Conservation (phyloP, 1,284 basidiomycete species). For the Takashimella tepidaria region DNA sequence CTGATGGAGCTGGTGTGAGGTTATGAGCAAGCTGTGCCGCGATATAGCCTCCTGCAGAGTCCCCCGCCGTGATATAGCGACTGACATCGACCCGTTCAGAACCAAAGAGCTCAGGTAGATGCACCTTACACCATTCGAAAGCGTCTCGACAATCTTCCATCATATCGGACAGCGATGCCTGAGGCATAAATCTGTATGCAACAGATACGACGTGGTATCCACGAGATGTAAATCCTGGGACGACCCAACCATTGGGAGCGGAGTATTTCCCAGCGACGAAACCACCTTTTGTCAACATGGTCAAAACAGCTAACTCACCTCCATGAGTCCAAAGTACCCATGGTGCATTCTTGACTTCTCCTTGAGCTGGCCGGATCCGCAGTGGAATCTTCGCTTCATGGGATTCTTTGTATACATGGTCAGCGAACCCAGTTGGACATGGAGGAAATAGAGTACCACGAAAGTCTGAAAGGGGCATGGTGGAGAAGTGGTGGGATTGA, state of each 20-base stretch:
- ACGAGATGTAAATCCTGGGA: constrained; percentile 17
- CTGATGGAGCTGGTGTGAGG: not conserved
- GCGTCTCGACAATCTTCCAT: constrained; percentile 24
- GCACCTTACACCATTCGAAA: constrained; percentile 14
- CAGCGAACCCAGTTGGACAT: constrained; percentile 1
- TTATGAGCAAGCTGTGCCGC: not conserved
- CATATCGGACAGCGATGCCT: constrained; percentile 22
- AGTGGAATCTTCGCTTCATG: constrained; percentile 27
- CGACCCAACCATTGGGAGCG: constrained; percentile 21
- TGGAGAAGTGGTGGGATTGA: too few species aligned
- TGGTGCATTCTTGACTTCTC: not conserved
- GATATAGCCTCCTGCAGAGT: constrained; percentile 29
- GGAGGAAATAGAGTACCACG: not conserved
- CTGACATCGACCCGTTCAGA: constrained; percentile 10
- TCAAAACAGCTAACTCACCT: constrained; percentile 9
- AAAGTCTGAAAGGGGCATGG: not conserved
- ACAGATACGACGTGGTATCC: constrained; percentile 32
- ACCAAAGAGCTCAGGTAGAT: constrained; percentile 13
- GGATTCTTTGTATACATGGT: constrained; percentile 26
- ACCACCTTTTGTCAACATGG: constrained; percentile 6
- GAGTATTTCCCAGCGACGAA: constrained; percentile 18
- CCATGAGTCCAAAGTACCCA: constrained; percentile 23
- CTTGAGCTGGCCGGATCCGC: constrained; percentile 25
- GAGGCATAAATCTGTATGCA: constrained; percentile 29
- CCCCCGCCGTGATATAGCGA: constrained; percentile 27